Base-by-base conservation (phyloP, 2,329 filamentous ascomycete species). In the Pseudonectria buxi region DNA sequence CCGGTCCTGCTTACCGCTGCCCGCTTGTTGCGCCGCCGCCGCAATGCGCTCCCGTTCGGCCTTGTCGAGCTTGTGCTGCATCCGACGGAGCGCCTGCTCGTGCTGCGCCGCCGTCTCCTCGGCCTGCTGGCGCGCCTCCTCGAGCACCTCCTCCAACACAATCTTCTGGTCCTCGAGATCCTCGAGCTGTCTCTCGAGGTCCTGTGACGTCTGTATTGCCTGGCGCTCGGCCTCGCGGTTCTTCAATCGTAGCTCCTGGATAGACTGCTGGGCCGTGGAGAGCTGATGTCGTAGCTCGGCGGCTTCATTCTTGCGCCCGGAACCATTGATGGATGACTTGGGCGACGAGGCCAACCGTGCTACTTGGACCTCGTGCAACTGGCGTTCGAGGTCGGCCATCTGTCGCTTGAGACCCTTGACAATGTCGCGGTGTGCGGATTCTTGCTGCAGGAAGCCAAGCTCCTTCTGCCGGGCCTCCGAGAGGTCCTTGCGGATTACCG, bases 401-500 rank as follows among this genome's bases (percentile, higher is more conserved):
- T 81, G 74, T 31, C 72, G 70, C 55, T 82, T 83, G 39, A 84
- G 71, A 14, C 67, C 64, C 40, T 80, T 79, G 39, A 82, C 67
- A 2, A 67, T 62, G 22, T 81, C 74, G 46, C 78, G 82, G 45
- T 82, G 75, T 6, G 72, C 59, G 9, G 71, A 64, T 50, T 86
- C 83, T n/a, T 78, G 76, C 47, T 83, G 75, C 22, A 81, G 59
- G 33, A 78, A 71, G 13, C 78, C 72, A 12, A 74, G 70, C 46
- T 86, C 82, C 45, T 77, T 81, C 50, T 78, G 72, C n/a, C 80
- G 72, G 4, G 80, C 73, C 24, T 71, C 70, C 2, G 75, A 69
- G 6, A 87, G 65, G 49, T 81, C 79, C 28, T 73, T 74, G 15
- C 76, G 76, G 27, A 86, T 64, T 15, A 75, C 55, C 9, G 75